A percentile compares a stretch with the other conserved stretches of the same genome.
phyloP scores from a whole-genome alignment of 768 basidiomycete genomes.

The Leucocoprinus birnbaumii region DNA sequence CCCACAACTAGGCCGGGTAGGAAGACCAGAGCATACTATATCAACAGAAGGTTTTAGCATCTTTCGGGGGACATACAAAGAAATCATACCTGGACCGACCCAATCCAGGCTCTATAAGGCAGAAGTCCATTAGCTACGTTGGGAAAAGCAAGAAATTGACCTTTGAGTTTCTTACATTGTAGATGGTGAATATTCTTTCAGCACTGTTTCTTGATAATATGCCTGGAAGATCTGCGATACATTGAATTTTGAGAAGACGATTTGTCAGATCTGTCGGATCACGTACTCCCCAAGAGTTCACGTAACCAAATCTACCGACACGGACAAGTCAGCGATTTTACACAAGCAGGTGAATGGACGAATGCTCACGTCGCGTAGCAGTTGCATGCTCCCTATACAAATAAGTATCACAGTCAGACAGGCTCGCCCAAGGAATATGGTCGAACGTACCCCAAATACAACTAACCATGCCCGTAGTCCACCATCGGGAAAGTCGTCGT shows the following conservation, averaged over 20 bases:
- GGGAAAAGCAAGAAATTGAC: slow-evolving; percentile 35
- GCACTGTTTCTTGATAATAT: slow-evolving; percentile 2
- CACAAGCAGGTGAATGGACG: slow-evolving; percentile 6
- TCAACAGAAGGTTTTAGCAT: not conserved
- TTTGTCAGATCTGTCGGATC: no score
- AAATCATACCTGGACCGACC: slow-evolving; percentile 59
- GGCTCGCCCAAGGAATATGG: not conserved
- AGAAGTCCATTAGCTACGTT: no score
- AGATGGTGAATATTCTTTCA: slow-evolving; percentile 33
- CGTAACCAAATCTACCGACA: slow-evolving; percentile 55
- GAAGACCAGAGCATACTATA: not conserved
- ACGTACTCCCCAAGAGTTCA: slow-evolving; percentile 75
- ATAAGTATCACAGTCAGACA: not conserved
- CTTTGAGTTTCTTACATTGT: slow-evolving; percentile 33
- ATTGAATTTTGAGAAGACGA: no score
- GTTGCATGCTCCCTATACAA: slow-evolving; percentile 40
- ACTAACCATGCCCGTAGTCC: slow-evolving; percentile 43
- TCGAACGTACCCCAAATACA: slow-evolving; percentile 36
- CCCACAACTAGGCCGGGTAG: slow-evolving; percentile 62
- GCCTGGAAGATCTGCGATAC: slow-evolving; percentile 8
- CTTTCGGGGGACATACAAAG: not conserved
- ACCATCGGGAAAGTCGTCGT: slow-evolving; percentile 40
- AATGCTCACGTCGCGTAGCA: slow-evolving; percentile 42
- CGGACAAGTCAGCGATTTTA: no score
- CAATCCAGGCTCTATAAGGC: slow-evolving; percentile 68